Percentiles rank a stretch among this genome's conserved stretches.
phyloP scores from a whole-genome alignment of 495 filamentous ascomycete species.

The Neurospora terricola region DNA sequence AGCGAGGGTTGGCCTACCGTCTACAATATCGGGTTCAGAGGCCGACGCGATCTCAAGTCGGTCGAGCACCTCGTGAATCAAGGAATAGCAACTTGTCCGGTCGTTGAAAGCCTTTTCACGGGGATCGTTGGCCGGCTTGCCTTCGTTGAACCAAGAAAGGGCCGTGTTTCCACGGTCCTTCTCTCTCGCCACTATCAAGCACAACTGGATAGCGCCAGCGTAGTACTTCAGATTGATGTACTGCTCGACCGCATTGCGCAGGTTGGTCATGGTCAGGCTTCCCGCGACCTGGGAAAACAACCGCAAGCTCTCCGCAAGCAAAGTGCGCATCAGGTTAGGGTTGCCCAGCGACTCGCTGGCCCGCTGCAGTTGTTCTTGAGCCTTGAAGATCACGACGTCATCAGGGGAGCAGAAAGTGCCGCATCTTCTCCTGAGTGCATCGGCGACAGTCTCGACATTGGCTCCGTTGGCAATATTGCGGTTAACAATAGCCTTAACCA shows the following conservation, averaged over 20 bases:
- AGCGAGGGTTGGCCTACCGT: slow-evolving; percentile 64
- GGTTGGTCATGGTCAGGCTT: slow-evolving; percentile 68
- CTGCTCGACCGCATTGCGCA: slow-evolving; percentile 64
- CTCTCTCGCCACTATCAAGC: slow-evolving; percentile 67
- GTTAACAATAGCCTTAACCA: slow-evolving; percentile 97
- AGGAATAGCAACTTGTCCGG: slow-evolving; percentile 69
- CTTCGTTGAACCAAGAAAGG: slow-evolving; percentile 52
- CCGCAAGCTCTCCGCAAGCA: slow-evolving; percentile 79
- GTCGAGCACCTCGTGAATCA: slow-evolving; percentile 68
- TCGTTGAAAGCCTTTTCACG: slow-evolving; percentile 55
- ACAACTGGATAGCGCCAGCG: slow-evolving; percentile 87
- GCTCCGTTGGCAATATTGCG: slow-evolving; percentile 89
- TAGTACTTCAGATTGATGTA: slow-evolving; percentile 79
- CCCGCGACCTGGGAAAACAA: slow-evolving; percentile 82
- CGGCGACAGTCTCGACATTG: slow-evolving; percentile 94
- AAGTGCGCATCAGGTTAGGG: slow-evolving; percentile 63
- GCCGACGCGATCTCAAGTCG: slow-evolving; percentile 61
- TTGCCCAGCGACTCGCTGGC: slow-evolving; percentile 69
- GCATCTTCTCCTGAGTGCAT: slow-evolving; percentile 79
- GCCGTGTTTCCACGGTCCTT: slow-evolving; percentile 78
- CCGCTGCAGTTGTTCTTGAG: slow-evolving; percentile 84
- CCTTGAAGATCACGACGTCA: slow-evolving; percentile 96
- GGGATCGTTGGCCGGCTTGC: slow-evolving; percentile 51
- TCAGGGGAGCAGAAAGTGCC: slow-evolving; percentile 95
- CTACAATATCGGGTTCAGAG: slow-evolving; percentile 56